Percentiles rank a stretch among this genome's conserved stretches.
Evolutionary conservation across 1,139 yeast genomes (phyloP).

Genomic region (Kodamaea alishanica): DNA sequence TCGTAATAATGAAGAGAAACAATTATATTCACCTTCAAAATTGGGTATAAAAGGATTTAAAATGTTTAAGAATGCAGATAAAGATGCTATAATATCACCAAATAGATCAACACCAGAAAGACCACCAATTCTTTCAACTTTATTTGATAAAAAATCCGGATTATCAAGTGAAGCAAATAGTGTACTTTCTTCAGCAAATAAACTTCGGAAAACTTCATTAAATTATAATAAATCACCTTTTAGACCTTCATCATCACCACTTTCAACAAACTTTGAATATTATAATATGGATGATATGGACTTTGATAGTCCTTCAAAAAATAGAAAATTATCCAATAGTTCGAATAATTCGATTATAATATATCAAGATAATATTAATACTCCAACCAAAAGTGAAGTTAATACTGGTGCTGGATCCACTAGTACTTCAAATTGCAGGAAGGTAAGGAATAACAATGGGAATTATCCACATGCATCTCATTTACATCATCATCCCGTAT

Average conservation of each 20-base stretch:
- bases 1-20: conserved; percentile 1
- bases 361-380: conserved; percentile 12
- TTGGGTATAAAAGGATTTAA: conserved; percentile 30
- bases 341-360: conserved; percentile 15
- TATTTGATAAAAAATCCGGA: conserved; percentile 16
- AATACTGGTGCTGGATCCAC: neutral
- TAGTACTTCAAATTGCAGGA: neutral
- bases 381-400: conserved; percentile 10
- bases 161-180: conserved; percentile 4
- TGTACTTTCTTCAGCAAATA: conserved; percentile 9
- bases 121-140: conserved; percentile 15
- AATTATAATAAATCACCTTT: conserved; percentile 20
- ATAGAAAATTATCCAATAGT: conserved; percentile 27
- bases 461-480: conserved; percentile 2
- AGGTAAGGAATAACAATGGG: conserved; percentile 2
- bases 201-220: conserved; percentile 15
- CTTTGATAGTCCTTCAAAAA: conserved; percentile 35
- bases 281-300: conserved; percentile 31
- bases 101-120: conserved; percentile 22
- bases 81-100: conserved; percentile 34
- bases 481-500: too few species aligned
- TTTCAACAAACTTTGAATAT: conserved; percentile 23
- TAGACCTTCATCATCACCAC: conserved; percentile 16
- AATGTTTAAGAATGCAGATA: conserved; percentile 34
- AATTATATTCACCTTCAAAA: conserved; percentile 30